phyloP scores from a whole-genome alignment of 768 basidiomycete genomes.

The Gymnopilus dilepis region DNA sequence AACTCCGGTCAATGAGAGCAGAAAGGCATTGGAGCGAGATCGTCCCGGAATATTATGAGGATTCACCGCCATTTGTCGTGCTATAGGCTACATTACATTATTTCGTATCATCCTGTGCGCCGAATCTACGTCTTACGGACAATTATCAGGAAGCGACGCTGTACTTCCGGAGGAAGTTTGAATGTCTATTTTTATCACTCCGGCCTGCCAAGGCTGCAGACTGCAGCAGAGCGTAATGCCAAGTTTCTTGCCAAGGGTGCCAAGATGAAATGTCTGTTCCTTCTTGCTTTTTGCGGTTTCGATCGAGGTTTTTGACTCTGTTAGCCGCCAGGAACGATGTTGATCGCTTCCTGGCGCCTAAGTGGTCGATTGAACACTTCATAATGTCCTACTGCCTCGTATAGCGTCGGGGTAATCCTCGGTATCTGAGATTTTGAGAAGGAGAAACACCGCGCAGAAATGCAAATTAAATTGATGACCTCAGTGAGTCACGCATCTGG shows the following conservation, averaged over 20 bases:
- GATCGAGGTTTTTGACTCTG: slow-evolving; percentile 3
- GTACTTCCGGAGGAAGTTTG: background rate
- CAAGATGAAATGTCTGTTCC: background rate
- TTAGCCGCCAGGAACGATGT: background rate
- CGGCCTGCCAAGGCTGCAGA: background rate
- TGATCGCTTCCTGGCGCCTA: background rate
- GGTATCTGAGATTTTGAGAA: background rate
- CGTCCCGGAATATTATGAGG: slow-evolving; percentile 7
- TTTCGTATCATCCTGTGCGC: background rate
- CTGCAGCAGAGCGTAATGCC: background rate
- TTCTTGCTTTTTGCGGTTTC: background rate
- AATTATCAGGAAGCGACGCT: background rate
- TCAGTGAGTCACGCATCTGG: background rate
- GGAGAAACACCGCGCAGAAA: background rate
- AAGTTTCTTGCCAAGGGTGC: background rate
- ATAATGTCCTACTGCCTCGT: background rate
- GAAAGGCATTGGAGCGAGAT: slow-evolving; percentile 14
- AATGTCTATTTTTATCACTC: background rate
- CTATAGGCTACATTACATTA: slow-evolving; percentile 1
- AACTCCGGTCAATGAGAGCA: slow-evolving; percentile 29
- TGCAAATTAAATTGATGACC: background rate
- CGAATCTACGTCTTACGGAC: background rate
- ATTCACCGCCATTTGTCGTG: slow-evolving; percentile 18
- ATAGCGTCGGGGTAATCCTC: background rate
- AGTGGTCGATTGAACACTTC: background rate